A percentile compares a stretch with the other conserved stretches of the same genome.
Evolutionary conservation across 345 rosid genomes (phyloP).

Genomic region (Cardamine occulta): DNA sequence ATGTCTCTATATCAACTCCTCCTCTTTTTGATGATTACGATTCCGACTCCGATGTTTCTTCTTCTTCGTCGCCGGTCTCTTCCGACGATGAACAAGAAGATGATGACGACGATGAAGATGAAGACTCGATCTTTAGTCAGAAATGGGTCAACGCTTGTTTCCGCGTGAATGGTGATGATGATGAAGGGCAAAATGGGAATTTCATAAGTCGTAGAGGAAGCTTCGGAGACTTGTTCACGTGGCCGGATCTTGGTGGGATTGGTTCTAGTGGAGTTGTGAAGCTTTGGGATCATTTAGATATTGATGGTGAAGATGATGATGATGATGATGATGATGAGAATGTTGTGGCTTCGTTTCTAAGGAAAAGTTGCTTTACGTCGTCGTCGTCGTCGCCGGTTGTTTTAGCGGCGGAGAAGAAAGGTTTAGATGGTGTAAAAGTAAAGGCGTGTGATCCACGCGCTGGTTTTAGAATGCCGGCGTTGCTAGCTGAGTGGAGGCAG

Average conservation of each 20-base stretch:
- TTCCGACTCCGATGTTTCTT: conserved; percentile 51
- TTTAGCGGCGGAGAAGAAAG: conserved; percentile 50
- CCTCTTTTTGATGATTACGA: conserved; percentile 45
- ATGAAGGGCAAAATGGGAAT: conserved; percentile 22
- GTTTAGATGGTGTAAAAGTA: conserved; percentile 43
- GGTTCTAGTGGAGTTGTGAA: conserved; percentile 45
- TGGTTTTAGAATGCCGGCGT: conserved; percentile 51
- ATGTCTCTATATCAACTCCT: conserved; percentile 31
- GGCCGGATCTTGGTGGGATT: conserved; percentile 47
- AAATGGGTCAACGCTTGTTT: conserved; percentile 48
- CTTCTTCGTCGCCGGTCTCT: conserved; percentile 41
- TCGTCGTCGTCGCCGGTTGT: conserved; percentile 48
- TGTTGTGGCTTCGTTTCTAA: conserved; percentile 47
- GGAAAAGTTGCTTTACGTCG: conserved; percentile 30
- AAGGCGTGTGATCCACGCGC: conserved; percentile 73
- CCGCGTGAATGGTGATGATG: conserved; percentile 34
- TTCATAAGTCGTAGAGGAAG: conserved; percentile 41
- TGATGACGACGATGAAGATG: conserved; percentile 30
- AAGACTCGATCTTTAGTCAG: conserved; percentile 26
- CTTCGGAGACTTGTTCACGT: conserved; percentile 51
- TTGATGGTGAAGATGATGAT: conserved; percentile 43
- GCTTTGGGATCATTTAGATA: conserved; percentile 47
- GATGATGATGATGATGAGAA: conserved; percentile 33
- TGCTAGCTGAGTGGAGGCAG: conserved; percentile 74
- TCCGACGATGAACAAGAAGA: conserved; percentile 35